A percentile compares a stretch with the other conserved stretches of the same genome.
phyloP scores from a whole-genome alignment of 495 filamentous ascomycete species.

The Xylaria longipes region DNA sequence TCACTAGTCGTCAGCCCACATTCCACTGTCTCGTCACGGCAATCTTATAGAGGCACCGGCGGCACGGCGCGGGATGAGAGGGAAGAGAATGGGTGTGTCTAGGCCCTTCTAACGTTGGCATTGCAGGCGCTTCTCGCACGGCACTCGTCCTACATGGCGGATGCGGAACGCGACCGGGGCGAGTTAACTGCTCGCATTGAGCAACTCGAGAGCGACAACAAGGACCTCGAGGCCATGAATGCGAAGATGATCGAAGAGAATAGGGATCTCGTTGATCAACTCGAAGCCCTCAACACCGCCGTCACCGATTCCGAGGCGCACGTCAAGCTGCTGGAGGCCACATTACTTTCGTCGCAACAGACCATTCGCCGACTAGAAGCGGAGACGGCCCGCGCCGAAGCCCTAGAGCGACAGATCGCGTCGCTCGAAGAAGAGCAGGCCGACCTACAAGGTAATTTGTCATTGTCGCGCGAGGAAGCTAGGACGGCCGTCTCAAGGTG shows the following conservation, averaged over 20 bases:
- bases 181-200: slow-evolving; percentile 74
- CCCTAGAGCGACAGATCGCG: slow-evolving; percentile 78
- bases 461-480: slow-evolving; percentile 70
- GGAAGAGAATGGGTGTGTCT: slow-evolving; percentile 42
- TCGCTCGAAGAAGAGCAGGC: slow-evolving; percentile 82
- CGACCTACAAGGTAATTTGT: slow-evolving; percentile 69
- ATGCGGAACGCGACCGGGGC: slow-evolving; percentile 81
- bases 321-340: slow-evolving; percentile 71
- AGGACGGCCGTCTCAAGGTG: slow-evolving; percentile 79
- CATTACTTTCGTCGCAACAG: slow-evolving; percentile 74
- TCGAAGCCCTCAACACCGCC: slow-evolving; percentile 79
- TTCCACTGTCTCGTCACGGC: slow-evolving; percentile 5
- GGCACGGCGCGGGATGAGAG: slow-evolving; percentile 26
- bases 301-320: slow-evolving; percentile 77
- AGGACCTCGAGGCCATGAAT: slow-evolving; percentile 74
- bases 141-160: slow-evolving; percentile 91
- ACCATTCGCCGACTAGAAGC: slow-evolving; percentile 75
- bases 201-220: slow-evolving; percentile 77
- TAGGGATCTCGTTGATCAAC: slow-evolving; percentile 73
- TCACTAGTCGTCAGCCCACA: slow-evolving; percentile 17
- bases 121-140: slow-evolving; percentile 88
- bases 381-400: slow-evolving; percentile 74
- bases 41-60: not conserved
- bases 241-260: slow-evolving; percentile 80
- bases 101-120: slow-evolving; percentile 66